Evolutionary conservation across 257 asterid species (phyloP).

Genomic region (Petunia axillaris): DNA sequence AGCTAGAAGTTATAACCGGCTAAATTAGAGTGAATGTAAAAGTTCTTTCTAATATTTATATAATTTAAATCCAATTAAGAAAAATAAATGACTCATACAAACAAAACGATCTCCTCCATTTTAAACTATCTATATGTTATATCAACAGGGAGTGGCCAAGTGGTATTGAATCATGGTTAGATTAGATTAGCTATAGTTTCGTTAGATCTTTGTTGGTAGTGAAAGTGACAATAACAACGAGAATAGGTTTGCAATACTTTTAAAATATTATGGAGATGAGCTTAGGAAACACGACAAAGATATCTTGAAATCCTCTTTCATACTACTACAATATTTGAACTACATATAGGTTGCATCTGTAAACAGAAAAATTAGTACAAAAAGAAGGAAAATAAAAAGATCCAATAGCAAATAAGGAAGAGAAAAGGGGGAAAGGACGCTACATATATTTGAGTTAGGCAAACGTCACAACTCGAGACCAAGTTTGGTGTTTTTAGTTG

Average conservation of each 20-base stretch:
- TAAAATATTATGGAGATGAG: not conserved
- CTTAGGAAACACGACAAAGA: not conserved
- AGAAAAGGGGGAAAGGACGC: not conserved
- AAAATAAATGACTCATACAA: not conserved
- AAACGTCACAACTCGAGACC: too few relatives aligned
- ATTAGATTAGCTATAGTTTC: not conserved
- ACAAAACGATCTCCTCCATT: not conserved
- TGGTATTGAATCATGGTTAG: not conserved
- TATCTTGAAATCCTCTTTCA: not conserved
- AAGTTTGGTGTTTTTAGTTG: too few relatives aligned
- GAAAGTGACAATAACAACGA: not conserved
- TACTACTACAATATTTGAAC: not conserved
- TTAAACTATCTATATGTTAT: not conserved
- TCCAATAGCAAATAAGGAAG: not conserved
- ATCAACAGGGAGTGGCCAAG: not conserved
- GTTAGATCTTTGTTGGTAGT: not conserved
- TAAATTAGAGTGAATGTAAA: too few relatives aligned
- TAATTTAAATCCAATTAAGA: too few relatives aligned
- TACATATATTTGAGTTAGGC: too few relatives aligned
- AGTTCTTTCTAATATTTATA: too few relatives aligned
- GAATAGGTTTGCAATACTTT: not conserved
- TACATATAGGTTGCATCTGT: not conserved
- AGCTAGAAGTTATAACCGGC: too few relatives aligned
- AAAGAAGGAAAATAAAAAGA: not conserved
- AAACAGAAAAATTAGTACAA: slow-evolving; percentile 6